phyloP scores from a whole-genome alignment of 1,284 basidiomycete genomes.

The Irpex lacteus region DNA sequence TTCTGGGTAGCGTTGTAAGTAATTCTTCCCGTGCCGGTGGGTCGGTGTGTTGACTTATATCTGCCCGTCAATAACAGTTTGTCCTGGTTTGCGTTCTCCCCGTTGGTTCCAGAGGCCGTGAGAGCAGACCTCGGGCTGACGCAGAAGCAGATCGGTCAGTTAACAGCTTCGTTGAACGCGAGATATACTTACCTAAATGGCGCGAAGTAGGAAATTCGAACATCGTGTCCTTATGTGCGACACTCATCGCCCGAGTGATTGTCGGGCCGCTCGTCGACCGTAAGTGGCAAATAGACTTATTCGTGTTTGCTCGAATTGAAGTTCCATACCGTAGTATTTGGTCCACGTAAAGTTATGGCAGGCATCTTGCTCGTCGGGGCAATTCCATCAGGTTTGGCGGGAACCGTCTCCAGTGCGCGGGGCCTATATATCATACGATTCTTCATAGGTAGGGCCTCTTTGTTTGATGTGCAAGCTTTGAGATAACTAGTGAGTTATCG shows the following conservation, averaged over 20 bases:
- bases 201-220: constrained; percentile 47
- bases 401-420: constrained; percentile 41
- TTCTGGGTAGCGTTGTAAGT: constrained; percentile 43
- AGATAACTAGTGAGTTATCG: not conserved
- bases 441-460: constrained; percentile 38
- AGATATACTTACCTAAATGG: not conserved
- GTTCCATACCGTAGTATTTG: constrained; percentile 33
- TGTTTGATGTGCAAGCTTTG: not conserved
- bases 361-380: constrained; percentile 55
- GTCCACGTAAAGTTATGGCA: constrained; percentile 63
- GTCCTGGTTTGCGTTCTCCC: constrained; percentile 68
- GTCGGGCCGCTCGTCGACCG: constrained; percentile 59
- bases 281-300: constrained; percentile 17
- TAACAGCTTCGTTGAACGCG: not conserved
- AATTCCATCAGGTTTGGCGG: constrained; percentile 63
- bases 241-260: constrained; percentile 50
- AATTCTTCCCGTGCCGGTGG: not conserved
- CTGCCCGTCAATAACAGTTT: constrained; percentile 30
- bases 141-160: constrained; percentile 38
- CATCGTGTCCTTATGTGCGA: constrained; percentile 54
- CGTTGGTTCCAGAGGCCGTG: constrained; percentile 60
- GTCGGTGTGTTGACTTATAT: not conserved
- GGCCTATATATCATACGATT: constrained; percentile 52
- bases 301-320: too few species aligned
- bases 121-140: constrained; percentile 53